Evolutionary conservation across 371 early-diverging fungal species (phyloP).

Genomic region (Mucor sp.): DNA sequence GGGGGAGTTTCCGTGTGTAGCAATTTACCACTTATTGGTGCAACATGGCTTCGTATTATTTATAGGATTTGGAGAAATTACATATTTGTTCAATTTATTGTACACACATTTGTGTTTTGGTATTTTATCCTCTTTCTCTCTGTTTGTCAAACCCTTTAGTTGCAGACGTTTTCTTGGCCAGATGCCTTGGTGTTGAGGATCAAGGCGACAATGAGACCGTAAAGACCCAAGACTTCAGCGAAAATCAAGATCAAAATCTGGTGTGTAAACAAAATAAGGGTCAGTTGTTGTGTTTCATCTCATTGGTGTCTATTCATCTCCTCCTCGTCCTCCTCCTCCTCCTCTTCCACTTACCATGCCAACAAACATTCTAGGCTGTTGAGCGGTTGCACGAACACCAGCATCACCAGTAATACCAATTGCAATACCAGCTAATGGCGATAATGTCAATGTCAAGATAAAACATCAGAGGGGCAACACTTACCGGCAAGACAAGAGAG

Average conservation of each 20-base stretch:
- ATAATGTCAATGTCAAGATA: not conserved
- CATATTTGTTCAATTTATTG: not conserved
- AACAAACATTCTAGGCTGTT: conserved; percentile 95
- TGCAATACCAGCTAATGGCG: conserved; percentile 84
- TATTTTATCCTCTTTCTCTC: not conserved
- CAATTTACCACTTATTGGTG: not conserved
- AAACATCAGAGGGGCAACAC: too few species aligned
- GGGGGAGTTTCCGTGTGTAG: not conserved
- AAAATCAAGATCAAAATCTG: conserved; percentile 95
- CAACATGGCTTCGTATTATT: not conserved
- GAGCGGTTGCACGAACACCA: conserved; percentile 89
- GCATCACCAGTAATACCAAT: conserved; percentile 98
- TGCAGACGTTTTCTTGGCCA: conserved; percentile 41
- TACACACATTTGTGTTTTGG: not conserved
- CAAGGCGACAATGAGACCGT: conserved; percentile 94
- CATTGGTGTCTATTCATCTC: not conserved
- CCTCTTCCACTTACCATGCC: conserved; percentile 64
- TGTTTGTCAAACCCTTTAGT: conserved; percentile 14
- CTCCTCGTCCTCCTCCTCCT: too few species aligned
- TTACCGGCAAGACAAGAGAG: conserved; percentile 82
- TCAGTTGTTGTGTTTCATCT: not conserved
- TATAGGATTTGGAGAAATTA: not conserved
- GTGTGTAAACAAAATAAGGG: conserved; percentile 16
- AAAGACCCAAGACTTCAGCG: conserved; percentile 96
- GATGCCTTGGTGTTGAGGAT: conserved; percentile 92